A percentile compares a stretch with the other conserved stretches of the same genome.
These are phyloP conservation scores for Fusarium longipes DNA, from an alignment of 2,329 filamentous ascomycete genomes.

Conservation along the genomic window DNA sequence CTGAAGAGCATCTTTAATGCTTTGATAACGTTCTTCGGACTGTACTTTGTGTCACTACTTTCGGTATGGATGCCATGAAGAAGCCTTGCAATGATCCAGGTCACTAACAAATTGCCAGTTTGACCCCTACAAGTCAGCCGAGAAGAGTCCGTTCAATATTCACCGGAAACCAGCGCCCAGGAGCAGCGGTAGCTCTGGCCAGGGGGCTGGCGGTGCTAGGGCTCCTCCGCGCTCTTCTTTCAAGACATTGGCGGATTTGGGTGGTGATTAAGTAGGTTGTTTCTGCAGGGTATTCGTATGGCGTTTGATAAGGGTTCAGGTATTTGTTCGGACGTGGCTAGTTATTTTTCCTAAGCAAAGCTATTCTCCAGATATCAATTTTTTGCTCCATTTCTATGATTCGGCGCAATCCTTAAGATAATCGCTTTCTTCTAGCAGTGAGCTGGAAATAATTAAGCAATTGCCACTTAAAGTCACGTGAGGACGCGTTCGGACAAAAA, in stretches of 20 bases:
- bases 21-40: conserved; percentile 66
- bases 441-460: neutral
- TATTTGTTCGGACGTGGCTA: conserved; percentile 1
- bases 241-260: conserved; percentile 66
- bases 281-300: neutral
- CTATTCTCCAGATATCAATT: neutral
- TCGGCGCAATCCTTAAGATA: too few relatives aligned
- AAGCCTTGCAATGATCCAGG: neutral
- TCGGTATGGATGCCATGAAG: conserved; percentile 58
- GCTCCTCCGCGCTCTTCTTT: conserved; percentile 55
- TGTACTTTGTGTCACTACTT: conserved; percentile 72
- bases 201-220: conserved; percentile 38
- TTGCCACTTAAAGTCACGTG: conserved; percentile 47
- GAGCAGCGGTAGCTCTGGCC: conserved; percentile 39
- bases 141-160: conserved; percentile 69
- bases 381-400: neutral
- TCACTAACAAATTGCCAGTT: conserved; percentile 57
- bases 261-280: conserved; percentile 42
- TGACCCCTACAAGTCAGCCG: conserved; percentile 70
- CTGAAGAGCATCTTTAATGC: conserved; percentile 60
- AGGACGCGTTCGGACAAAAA: conserved; percentile 43
- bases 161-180: conserved; percentile 51
- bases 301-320: neutral
- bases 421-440: neutral
- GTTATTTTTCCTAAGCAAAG: neutral